phyloP scores from a whole-genome alignment of 2,329 filamentous ascomycete species.

The Knufia petricola region DNA sequence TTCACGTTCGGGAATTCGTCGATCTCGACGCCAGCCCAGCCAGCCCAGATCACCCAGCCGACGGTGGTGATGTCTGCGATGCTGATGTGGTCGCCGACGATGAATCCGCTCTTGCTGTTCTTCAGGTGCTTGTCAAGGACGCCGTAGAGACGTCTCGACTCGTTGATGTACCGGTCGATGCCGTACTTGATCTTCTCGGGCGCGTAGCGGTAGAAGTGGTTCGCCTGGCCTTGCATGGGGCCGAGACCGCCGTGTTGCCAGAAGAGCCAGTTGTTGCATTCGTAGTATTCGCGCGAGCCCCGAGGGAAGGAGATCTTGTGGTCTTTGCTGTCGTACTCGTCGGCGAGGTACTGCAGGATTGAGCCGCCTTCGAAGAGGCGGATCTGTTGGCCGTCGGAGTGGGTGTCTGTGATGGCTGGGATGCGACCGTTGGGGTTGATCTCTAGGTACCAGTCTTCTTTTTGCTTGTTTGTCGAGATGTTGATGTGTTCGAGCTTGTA shows the following conservation, averaged over 20 bases:
- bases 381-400: slow-evolving; percentile 51
- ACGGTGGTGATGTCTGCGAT: slow-evolving; percentile 68
- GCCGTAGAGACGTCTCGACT: slow-evolving; percentile 71
- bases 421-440: slow-evolving; percentile 94
- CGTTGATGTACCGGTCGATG: slow-evolving; percentile 71
- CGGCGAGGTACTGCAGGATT: slow-evolving; percentile 75
- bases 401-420: slow-evolving; percentile 70
- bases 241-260: slow-evolving; percentile 74
- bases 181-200: slow-evolving; percentile 75
- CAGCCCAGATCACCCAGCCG: slow-evolving; percentile 60
- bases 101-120: slow-evolving; percentile 39
- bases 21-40: slow-evolving; percentile 57
- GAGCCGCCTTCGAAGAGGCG: slow-evolving; percentile 73
- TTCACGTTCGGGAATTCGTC: slow-evolving; percentile 66
- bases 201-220: slow-evolving; percentile 76
- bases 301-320: slow-evolving; percentile 72
- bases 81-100: slow-evolving; percentile 40
- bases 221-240: slow-evolving; percentile 76
- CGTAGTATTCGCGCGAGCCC: slow-evolving; percentile 65
- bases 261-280: slow-evolving; percentile 68
- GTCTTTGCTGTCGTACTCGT: slow-evolving; percentile 70
- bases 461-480: slow-evolving; percentile 61
- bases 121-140: slow-evolving; percentile 64
- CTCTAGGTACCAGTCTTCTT: slow-evolving; percentile 75
- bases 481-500: slow-evolving; percentile 32